Evolutionary conservation across 768 basidiomycete genomes (phyloP).

Genomic region (Cyclocybe aegerita): DNA sequence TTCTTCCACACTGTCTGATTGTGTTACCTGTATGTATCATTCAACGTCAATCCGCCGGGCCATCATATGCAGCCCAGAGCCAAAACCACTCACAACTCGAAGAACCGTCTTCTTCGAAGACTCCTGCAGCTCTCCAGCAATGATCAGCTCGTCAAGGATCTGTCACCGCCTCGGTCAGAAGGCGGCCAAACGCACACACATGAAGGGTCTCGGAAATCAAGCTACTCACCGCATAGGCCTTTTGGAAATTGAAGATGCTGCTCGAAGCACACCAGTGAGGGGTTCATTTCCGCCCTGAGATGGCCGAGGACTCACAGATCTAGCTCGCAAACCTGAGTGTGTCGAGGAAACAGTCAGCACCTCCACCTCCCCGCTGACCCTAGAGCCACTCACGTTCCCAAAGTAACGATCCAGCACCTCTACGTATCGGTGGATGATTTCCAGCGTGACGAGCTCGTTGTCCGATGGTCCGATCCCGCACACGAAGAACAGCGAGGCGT

Average conservation of each 20-base stretch:
- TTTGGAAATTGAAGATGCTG: conserved; percentile 99
- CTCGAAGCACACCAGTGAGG: conserved; percentile 8
- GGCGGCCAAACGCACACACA: background rate
- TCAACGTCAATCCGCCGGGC: background rate
- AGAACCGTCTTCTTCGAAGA: conserved; percentile 92
- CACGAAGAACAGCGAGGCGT: conserved; percentile 97
- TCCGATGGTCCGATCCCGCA: conserved; percentile 82
- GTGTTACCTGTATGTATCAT: conserved; percentile 62
- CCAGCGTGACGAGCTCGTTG: conserved; percentile 92
- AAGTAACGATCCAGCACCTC: conserved; percentile 93
- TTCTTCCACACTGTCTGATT: conserved; percentile 81
- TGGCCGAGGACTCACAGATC: conserved; percentile 70
- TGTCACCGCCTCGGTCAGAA: conserved; percentile 14
- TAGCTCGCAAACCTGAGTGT: conserved; percentile 81
- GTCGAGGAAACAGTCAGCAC: conserved; percentile 12
- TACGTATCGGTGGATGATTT: conserved; percentile 95
- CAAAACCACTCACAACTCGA: conserved; percentile 36
- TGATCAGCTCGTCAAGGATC: conserved; percentile 96
- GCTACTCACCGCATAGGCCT: conserved; percentile 82
- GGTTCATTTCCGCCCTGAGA: conserved; percentile 8
- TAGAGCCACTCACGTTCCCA: conserved; percentile 68
- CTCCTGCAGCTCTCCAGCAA: conserved; percentile 96
- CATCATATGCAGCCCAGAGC: background rate
- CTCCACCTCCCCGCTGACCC: background rate
- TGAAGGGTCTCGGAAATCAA: conserved; percentile 4